phyloP scores from a whole-genome alignment of 768 basidiomycete genomes.

The Pleurotus ostreatus region DNA sequence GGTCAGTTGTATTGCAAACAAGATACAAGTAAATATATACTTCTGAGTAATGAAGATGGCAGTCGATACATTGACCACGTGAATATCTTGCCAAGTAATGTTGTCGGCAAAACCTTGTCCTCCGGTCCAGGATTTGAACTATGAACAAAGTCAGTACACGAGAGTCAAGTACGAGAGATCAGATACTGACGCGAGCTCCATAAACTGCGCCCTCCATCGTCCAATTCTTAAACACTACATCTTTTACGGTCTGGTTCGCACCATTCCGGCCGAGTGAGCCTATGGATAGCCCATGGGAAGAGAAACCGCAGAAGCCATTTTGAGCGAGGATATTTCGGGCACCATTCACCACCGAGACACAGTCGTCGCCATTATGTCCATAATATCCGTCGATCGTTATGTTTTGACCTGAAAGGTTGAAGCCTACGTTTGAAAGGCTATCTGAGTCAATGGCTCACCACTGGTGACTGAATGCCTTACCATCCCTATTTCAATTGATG shows the following conservation, averaged over 20 bases:
- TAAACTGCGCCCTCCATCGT: conserved; percentile 47
- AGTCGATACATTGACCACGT: conserved; percentile 38
- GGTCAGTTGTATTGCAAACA: background rate
- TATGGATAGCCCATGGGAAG: conserved; percentile 44
- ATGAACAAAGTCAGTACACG: conserved; percentile 12
- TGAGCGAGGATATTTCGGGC: conserved; percentile 39
- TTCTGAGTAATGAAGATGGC: conserved; percentile 45
- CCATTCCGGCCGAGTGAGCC: conserved; percentile 41
- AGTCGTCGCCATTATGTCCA: conserved; percentile 46
- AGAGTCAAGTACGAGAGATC: background rate
- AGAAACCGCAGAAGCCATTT: conserved; percentile 43
- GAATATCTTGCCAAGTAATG: conserved; percentile 44
- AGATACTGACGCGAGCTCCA: conserved; percentile 31
- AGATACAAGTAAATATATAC: conserved; percentile 14
- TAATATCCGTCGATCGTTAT: conserved; percentile 38
- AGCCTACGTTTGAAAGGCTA: conserved; percentile 15
- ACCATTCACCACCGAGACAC: conserved; percentile 43
- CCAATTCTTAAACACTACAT: conserved; percentile 45
- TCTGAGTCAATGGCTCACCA: too few species aligned
- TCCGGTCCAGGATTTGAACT: conserved; percentile 48
- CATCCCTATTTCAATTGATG: conserved; percentile 17
- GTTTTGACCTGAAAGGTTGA: conserved; percentile 35
- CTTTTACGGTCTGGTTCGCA: conserved; percentile 34
- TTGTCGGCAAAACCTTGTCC: conserved; percentile 44
- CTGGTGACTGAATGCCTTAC: conserved; percentile 7